Evolutionary conservation across 2,329 filamentous ascomycete genomes (phyloP).

Genomic region (Lachnellula subtilissima): DNA sequence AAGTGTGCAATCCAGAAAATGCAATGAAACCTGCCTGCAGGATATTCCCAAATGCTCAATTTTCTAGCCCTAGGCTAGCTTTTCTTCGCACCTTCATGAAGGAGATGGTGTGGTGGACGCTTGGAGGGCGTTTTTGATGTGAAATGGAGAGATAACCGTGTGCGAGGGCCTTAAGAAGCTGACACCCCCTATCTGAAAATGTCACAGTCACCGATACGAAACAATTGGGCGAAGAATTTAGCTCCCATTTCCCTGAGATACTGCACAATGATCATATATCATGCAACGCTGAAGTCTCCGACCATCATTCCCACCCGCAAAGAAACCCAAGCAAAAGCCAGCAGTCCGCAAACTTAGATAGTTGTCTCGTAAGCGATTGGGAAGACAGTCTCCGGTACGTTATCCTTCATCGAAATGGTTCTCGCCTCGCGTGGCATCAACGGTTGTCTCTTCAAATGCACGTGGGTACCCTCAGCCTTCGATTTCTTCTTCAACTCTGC

Average conservation of each 20-base stretch:
- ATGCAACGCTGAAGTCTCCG: slow-evolving; percentile 30
- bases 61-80: background rate
- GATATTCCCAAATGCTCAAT: slow-evolving; percentile 5
- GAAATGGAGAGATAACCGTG: too few relatives aligned
- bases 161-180: background rate
- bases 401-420: slow-evolving; percentile 75
- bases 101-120: too few relatives aligned
- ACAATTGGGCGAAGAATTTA: slow-evolving; percentile 22
- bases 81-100: too few relatives aligned
- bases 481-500: slow-evolving; percentile 88
- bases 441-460: slow-evolving; percentile 91
- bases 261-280: slow-evolving; percentile 29
- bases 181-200: background rate
- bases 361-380: slow-evolving; percentile 97
- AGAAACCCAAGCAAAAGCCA: slow-evolving; percentile 30
- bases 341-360: slow-evolving; percentile 58
- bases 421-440: slow-evolving; percentile 72
- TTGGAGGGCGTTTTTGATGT: too few relatives aligned
- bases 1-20: background rate
- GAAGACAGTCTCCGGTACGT: slow-evolving; percentile 84
- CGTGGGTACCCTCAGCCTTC: slow-evolving; percentile 79
- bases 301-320: slow-evolving; percentile 28
- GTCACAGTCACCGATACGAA: slow-evolving; percentile 2
- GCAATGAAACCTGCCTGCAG: background rate
- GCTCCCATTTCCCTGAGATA: slow-evolving; percentile 29